phyloP scores from a whole-genome alignment of 2,329 filamentous ascomycete species.

The Botrytis medusae region DNA sequence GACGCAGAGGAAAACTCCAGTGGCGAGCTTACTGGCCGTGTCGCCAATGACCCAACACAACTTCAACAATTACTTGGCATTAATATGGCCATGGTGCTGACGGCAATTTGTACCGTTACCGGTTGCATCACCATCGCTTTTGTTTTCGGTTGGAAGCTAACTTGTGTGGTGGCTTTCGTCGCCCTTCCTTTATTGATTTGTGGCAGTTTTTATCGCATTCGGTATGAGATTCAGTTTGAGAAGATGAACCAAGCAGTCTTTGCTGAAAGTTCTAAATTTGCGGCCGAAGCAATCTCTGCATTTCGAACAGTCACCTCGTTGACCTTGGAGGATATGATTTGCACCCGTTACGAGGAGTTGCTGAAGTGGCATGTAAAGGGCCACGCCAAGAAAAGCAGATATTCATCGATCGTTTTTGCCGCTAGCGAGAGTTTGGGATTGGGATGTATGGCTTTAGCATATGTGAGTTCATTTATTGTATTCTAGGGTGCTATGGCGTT shows the following conservation, averaged over 20 bases:
- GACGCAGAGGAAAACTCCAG: constrained; percentile 48
- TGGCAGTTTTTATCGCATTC: constrained; percentile 48
- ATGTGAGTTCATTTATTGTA: constrained; percentile 48
- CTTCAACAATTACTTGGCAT: constrained; percentile 51
- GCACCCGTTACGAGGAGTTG: constrained; percentile 48
- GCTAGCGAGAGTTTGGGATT: constrained; percentile 56
- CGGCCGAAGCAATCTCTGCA: constrained; percentile 60
- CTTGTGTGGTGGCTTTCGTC: constrained; percentile 64
- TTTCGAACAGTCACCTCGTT: constrained; percentile 62
- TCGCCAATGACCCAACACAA: constrained; percentile 50
- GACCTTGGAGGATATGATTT: constrained; percentile 60
- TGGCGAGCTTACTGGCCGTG: constrained; percentile 48
- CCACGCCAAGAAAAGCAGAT: constrained; percentile 50
- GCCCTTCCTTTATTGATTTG: constrained; percentile 51
- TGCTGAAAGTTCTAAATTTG: constrained; percentile 61
- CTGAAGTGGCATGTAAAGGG: constrained; percentile 49
- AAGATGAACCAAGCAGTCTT: constrained; percentile 58
- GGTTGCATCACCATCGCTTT: constrained; percentile 68
- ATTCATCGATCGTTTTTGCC: constrained; percentile 52
- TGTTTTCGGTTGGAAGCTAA: constrained; percentile 74
- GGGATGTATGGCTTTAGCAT: constrained; percentile 57
- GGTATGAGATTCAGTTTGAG: constrained; percentile 58
- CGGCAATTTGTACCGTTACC: constrained; percentile 63
- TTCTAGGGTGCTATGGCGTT: background rate
- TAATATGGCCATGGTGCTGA: constrained; percentile 55